A percentile compares a stretch with the other conserved stretches of the same genome.
Evolutionary conservation across 1,284 basidiomycete species (phyloP).

Genomic region (Apiotrichum siamense): DNA sequence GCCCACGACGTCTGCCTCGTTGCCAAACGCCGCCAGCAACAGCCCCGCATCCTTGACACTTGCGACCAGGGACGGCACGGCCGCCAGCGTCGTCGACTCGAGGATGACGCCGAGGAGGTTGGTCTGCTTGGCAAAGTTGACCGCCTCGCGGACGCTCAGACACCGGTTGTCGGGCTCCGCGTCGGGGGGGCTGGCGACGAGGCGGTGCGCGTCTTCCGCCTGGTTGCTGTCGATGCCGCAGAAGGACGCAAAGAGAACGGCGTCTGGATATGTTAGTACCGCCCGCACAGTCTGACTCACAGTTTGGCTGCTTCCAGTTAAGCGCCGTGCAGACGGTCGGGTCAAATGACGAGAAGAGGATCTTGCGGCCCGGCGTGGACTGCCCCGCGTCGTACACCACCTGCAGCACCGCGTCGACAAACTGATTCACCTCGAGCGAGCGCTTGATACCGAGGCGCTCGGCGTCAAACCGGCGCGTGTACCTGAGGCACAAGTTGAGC

Average conservation of each 20-base stretch:
- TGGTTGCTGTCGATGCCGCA: slow-evolving; percentile 60
- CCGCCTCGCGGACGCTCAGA: slow-evolving; percentile 77
- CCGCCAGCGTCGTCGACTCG: slow-evolving; percentile 71
- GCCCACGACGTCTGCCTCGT: slow-evolving; percentile 49
- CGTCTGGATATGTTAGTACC: slow-evolving; percentile 60
- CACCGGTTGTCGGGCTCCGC: slow-evolving; percentile 53
- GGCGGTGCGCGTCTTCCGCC: slow-evolving; percentile 16
- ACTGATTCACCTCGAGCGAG: slow-evolving; percentile 65
- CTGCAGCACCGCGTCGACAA: slow-evolving; percentile 74
- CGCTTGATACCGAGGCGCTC: slow-evolving; percentile 50
- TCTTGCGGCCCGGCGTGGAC: slow-evolving; percentile 53
- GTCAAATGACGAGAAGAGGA: slow-evolving; percentile 82
- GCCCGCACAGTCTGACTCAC: too few relatives aligned
- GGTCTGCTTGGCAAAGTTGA: slow-evolving; percentile 89
- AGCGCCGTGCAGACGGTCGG: slow-evolving; percentile 69
- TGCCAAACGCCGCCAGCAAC: slow-evolving; percentile 71
- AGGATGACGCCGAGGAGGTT: slow-evolving; percentile 90
- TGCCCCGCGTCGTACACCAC: slow-evolving; percentile 64
- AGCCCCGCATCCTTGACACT: slow-evolving; percentile 84
- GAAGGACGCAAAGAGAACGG: slow-evolving; percentile 87
- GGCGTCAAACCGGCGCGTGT: slow-evolving; percentile 52
- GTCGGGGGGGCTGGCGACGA: slow-evolving; percentile 44
- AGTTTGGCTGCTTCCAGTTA: slow-evolving; percentile 99
- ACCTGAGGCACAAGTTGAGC: slow-evolving; percentile 72
- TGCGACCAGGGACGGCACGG: slow-evolving; percentile 75